Evolutionary conservation across 2,329 filamentous ascomycete genomes (phyloP).

Genomic region (Fusarium nisikadoi): DNA sequence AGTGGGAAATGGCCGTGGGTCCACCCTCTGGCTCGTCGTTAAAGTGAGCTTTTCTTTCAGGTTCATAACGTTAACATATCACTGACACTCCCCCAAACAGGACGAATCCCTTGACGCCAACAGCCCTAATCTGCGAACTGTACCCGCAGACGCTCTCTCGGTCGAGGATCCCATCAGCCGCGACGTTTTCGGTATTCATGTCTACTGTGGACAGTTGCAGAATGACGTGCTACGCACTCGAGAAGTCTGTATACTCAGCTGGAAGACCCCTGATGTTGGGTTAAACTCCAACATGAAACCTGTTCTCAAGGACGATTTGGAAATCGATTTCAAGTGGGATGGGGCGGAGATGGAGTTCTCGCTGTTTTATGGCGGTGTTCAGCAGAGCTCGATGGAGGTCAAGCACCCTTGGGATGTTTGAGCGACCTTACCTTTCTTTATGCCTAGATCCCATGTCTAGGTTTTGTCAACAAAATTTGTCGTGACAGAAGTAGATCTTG

Average conservation of each 20-base stretch:
- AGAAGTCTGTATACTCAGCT: background rate
- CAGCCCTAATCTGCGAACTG: too few species aligned
- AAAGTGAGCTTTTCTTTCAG: too few species aligned
- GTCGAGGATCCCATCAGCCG: fast-evolving
- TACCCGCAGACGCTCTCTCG: background rate
- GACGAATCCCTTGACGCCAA: too few species aligned
- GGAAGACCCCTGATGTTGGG: fast-evolving
- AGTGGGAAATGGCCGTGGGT: too few species aligned
- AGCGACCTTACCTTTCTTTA: background rate
- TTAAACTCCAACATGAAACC: fast-evolving
- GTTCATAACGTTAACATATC: too few species aligned
- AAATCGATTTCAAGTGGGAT: background rate
- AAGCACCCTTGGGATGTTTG: background rate
- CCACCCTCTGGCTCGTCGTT: too few species aligned
- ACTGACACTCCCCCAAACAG: too few species aligned
- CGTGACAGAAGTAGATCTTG: background rate
- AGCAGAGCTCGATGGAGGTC: background rate
- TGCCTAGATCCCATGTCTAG: background rate
- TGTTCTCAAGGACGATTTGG: fast-evolving
- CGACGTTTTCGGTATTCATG: background rate
- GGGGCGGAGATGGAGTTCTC: background rate
- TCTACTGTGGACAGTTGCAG: background rate
- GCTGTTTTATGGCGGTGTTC: background rate
- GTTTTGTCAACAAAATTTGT: background rate
- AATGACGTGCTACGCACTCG: too few species aligned